These are phyloP conservation scores for Talaromyces sp. DNA, from an alignment of 2,329 filamentous ascomycete species.

Conservation along the genomic window DNA sequence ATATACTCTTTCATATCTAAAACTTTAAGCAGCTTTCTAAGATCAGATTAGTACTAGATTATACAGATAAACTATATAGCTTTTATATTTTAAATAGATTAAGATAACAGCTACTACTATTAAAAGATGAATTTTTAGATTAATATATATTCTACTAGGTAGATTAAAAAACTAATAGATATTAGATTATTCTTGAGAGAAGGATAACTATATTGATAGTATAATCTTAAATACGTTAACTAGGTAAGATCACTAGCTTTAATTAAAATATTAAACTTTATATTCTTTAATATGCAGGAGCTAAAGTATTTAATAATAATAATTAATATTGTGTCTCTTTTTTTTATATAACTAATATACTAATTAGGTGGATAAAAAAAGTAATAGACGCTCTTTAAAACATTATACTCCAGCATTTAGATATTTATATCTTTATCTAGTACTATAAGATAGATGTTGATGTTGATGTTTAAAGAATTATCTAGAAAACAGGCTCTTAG, in stretches of 20 bases:
- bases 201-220: slow-evolving; percentile 20
- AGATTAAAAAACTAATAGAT: slow-evolving; percentile 17
- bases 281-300: slow-evolving; percentile 27
- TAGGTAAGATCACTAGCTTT: no score
- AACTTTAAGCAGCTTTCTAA: slow-evolving; percentile 25
- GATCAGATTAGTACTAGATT: slow-evolving; percentile 23
- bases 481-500: slow-evolving; percentile 17
- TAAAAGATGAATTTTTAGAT: slow-evolving; percentile 25
- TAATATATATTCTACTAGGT: slow-evolving; percentile 28
- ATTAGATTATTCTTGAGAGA: slow-evolving; percentile 23
- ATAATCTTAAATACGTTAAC: slow-evolving; percentile 23
- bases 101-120: no score
- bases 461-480: slow-evolving; percentile 21
- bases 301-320: slow-evolving; percentile 35
- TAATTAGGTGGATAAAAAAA: slow-evolving; percentile 12
- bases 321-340: slow-evolving; percentile 20
- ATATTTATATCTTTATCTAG: slow-evolving; percentile 22
- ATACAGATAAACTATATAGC: slow-evolving; percentile 29
- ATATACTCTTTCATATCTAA: slow-evolving; percentile 18
- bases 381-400: slow-evolving; percentile 18
- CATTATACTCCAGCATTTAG: slow-evolving; percentile 20
- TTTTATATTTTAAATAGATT: slow-evolving; percentile 27
- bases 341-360: background rate
- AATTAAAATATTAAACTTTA: slow-evolving; percentile 28
- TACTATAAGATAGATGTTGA: slow-evolving; percentile 24